phyloP scores from a whole-genome alignment of 176 grass and related monocot species.

The Poa annua region DNA sequence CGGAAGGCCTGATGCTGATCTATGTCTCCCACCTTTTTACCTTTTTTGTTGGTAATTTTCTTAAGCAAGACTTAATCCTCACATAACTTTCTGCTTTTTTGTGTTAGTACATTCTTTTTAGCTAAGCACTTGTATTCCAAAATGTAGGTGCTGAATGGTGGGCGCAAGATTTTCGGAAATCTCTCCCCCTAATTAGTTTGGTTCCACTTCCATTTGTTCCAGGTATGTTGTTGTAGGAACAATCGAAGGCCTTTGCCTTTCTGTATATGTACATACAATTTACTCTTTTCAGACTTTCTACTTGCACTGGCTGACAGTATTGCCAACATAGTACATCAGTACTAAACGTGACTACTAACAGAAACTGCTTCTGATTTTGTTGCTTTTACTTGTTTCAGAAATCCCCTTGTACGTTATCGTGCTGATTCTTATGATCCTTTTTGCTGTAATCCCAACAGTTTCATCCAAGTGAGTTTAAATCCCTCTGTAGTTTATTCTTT shows the following conservation, averaged over 20 bases:
- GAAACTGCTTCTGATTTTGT: slow-evolving; percentile 38
- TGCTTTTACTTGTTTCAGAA: slow-evolving; percentile 65
- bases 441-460: slow-evolving; percentile 85
- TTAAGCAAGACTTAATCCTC: background rate
- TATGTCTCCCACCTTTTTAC: slow-evolving; percentile 89
- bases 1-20: slow-evolving; percentile 98
- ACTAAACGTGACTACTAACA: background rate
- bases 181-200: slow-evolving; percentile 80
- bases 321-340: slow-evolving; percentile 21
- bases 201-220: slow-evolving; percentile 80
- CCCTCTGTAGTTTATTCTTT: background rate
- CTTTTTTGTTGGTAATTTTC: slow-evolving; percentile 68
- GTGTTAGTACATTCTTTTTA: slow-evolving; percentile 24
- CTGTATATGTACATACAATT: background rate
- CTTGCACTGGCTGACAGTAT: background rate
- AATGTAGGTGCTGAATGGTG: slow-evolving; percentile 97
- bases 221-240: slow-evolving; percentile 53
- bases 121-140: slow-evolving; percentile 12
- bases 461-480: slow-evolving; percentile 78
- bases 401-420: slow-evolving; percentile 77
- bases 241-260: background rate
- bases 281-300: background rate
- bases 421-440: slow-evolving; percentile 73
- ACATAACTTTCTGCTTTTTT: background rate
- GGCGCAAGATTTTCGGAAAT: slow-evolving; percentile 95